Evolutionary conservation across 768 basidiomycete genomes (phyloP).

Genomic region (Lentinula detonsa): DNA sequence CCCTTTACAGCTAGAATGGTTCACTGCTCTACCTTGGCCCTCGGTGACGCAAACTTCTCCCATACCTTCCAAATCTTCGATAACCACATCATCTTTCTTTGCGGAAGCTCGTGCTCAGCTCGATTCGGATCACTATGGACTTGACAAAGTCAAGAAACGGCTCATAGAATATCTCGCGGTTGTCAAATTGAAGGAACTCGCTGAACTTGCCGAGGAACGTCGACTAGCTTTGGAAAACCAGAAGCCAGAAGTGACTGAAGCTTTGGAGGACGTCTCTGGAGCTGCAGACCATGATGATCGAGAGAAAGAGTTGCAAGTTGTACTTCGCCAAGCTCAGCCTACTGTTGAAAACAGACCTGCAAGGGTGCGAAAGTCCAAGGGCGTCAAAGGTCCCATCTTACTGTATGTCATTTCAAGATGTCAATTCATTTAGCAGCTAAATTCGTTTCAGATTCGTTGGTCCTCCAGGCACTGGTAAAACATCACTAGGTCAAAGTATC

Average conservation of each 20-base stretch:
- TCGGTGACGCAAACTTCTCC: conserved; percentile 27
- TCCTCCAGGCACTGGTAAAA: conserved; percentile 90
- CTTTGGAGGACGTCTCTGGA: conserved; percentile 14
- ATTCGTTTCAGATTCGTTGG: conserved; percentile 63
- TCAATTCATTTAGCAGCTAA: background rate
- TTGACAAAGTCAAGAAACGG: conserved; percentile 89
- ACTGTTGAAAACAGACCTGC: background rate
- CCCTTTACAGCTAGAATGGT: conserved; percentile 76
- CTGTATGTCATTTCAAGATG: conserved; percentile 29
- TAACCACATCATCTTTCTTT: conserved; percentile 53
- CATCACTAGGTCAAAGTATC: conserved; percentile 84
- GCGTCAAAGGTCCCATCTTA: conserved; percentile 69
- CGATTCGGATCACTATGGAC: conserved; percentile 86
- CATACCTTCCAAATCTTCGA: conserved; percentile 19
- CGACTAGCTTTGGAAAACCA: conserved; percentile 27
- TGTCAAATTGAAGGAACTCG: conserved; percentile 52
- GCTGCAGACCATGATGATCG: conserved; percentile 6
- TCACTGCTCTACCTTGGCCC: conserved; percentile 82
- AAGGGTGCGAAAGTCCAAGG: conserved; percentile 22
- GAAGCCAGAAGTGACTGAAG: conserved; percentile 17
- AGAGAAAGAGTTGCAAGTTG: conserved; percentile 20
- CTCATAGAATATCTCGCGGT: conserved; percentile 91
- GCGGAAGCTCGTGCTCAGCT: conserved; percentile 69
- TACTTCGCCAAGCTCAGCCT: conserved; percentile 15
- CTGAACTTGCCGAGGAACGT: conserved; percentile 19